These are phyloP conservation scores for Komagataella pseudopastoris DNA, from an alignment of 805 yeast species.

Conservation along the genomic window DNA sequence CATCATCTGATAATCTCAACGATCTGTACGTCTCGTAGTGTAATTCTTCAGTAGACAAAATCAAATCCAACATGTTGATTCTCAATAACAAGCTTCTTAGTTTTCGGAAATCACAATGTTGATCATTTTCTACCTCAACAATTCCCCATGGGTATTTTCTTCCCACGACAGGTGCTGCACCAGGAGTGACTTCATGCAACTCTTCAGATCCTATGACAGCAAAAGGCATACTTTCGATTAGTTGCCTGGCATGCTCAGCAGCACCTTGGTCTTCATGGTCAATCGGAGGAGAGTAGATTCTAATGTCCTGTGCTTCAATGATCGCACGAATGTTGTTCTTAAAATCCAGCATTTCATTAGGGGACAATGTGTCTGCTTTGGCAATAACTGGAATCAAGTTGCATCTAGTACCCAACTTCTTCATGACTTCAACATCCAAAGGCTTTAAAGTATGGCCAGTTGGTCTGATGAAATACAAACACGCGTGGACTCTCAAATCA, in stretches of 20 bases:
- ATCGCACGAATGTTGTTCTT: constrained; percentile 70
- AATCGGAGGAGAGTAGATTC: constrained; percentile 74
- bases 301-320: constrained; percentile 73
- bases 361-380: constrained; percentile 75
- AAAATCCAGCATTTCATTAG: constrained; percentile 52
- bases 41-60: constrained; percentile 65
- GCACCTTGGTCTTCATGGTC: constrained; percentile 64
- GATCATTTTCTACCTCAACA: constrained; percentile 78
- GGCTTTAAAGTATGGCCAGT: constrained; percentile 83
- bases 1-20: constrained; percentile 42
- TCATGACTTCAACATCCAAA: constrained; percentile 81
- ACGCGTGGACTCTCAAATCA: constrained; percentile 84
- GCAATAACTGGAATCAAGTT: constrained; percentile 85
- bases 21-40: constrained; percentile 76
- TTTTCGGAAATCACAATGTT: constrained; percentile 75
- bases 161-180: constrained; percentile 49
- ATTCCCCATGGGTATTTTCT: constrained; percentile 87
- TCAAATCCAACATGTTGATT: constrained; percentile 72
- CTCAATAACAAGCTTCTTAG: constrained; percentile 68
- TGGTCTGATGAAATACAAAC: constrained; percentile 82
- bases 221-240: constrained; percentile 79
- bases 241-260: constrained; percentile 67
- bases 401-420: constrained; percentile 63
- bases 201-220: constrained; percentile 72
- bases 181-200: constrained; percentile 49